A percentile compares a stretch with the other conserved stretches of the same genome.
Conservation (phyloP, 768 basidiomycete genomes). For the Termitomyces sp. region DNA sequence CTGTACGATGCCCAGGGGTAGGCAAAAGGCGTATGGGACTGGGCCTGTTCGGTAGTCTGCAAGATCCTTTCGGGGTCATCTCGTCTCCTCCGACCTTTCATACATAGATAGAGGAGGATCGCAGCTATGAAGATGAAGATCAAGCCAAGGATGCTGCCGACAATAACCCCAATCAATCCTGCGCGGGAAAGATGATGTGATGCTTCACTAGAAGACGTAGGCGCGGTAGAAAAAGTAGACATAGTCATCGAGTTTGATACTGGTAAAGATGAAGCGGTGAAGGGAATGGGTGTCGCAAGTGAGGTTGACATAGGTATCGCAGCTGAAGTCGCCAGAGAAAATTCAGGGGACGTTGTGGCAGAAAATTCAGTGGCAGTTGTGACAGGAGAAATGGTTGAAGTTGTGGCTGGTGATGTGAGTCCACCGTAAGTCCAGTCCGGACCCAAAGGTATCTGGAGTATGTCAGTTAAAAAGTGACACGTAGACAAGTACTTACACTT, state of each 20-base stretch:
- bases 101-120: slow-evolving; percentile 41
- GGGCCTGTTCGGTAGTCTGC: not conserved
- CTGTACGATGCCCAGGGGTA: slow-evolving; percentile 6
- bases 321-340: slow-evolving; percentile 21
- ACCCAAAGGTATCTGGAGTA: slow-evolving; percentile 67
- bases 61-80: slow-evolving; percentile 12
- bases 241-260: slow-evolving; percentile 19
- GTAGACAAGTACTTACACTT: slow-evolving; percentile 40
- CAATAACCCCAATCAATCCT: slow-evolving; percentile 50
- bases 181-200: slow-evolving; percentile 26
- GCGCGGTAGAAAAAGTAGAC: not conserved
- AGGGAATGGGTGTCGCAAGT: slow-evolving; percentile 24
- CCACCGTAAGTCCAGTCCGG: slow-evolving; percentile 73
- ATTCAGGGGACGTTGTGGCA: slow-evolving; percentile 17
- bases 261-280: slow-evolving; percentile 20
- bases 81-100: slow-evolving; percentile 41
- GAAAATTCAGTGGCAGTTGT: slow-evolving; percentile 15
- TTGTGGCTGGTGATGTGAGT: slow-evolving; percentile 54
- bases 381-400: slow-evolving; percentile 15
- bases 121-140: slow-evolving; percentile 50
- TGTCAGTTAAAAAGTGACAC: not conserved
- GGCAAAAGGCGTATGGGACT: not conserved
- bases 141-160: slow-evolving; percentile 56
- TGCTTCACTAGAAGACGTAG: slow-evolving; percentile 9
- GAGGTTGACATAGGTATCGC: slow-evolving; percentile 25